Percentiles rank a stretch among this genome's conserved stretches.
phyloP scores from a whole-genome alignment of 164 flowering plant genomes.

The Stephania cephalantha region DNA sequence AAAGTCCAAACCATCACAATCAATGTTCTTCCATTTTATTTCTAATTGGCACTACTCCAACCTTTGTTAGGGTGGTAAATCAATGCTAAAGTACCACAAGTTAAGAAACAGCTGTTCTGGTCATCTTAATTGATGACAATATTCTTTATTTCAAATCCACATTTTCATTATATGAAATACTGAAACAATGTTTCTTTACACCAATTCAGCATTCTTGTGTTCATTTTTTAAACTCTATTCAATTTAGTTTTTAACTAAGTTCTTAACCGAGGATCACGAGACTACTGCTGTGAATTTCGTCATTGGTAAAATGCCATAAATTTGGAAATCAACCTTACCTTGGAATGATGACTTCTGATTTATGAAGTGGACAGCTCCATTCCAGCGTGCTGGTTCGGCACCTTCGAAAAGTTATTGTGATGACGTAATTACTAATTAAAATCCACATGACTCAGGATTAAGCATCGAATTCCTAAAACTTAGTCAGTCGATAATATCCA shows the following conservation, averaged over 20 bases:
- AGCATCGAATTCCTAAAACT: not conserved
- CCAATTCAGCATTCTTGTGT: not conserved
- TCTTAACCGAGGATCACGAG: not conserved
- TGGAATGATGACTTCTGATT: not conserved
- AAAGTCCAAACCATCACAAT: too few relatives aligned
- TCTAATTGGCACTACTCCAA: too few relatives aligned
- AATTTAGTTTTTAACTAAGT: not conserved
- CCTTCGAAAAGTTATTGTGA: not conserved
- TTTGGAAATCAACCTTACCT: not conserved
- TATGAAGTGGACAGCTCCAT: not conserved
- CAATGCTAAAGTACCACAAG: too few relatives aligned
- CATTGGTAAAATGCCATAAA: not conserved
- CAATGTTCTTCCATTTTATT: too few relatives aligned
- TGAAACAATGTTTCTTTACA: too few relatives aligned
- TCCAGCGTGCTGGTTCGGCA: not conserved
- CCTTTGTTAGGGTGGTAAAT: too few relatives aligned
- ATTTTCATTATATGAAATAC: too few relatives aligned
- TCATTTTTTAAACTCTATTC: not conserved
- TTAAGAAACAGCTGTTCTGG: too few relatives aligned
- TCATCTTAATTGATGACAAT: too few relatives aligned
- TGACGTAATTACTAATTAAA: not conserved
- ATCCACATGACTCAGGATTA: not conserved
- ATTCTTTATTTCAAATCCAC: too few relatives aligned
- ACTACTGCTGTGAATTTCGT: not conserved
- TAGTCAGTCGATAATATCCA: too few relatives aligned